A percentile compares a stretch with the other conserved stretches of the same genome.
These are phyloP conservation scores for Neonectria sp. DNA, from an alignment of 2,329 filamentous ascomycete genomes.

Conservation along the genomic window DNA sequence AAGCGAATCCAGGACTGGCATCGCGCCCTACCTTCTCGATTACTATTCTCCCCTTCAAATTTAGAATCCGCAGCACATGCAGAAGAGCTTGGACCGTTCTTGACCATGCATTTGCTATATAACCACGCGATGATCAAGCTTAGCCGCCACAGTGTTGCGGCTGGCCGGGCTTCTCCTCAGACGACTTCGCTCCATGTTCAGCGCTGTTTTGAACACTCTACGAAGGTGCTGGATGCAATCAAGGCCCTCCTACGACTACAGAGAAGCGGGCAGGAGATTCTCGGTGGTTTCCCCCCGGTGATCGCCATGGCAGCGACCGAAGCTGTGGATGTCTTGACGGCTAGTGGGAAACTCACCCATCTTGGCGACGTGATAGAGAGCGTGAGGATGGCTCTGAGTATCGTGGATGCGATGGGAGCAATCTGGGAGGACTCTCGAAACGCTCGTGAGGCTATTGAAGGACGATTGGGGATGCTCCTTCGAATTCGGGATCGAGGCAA, in stretches of 20 bases:
- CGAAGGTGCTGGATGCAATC: constrained; percentile 64
- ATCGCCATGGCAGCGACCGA: constrained; percentile 74
- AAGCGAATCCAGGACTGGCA: constrained; percentile 72
- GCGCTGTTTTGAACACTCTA: constrained; percentile 66
- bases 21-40: constrained; percentile 66
- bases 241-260: constrained; percentile 58
- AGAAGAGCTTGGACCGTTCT: constrained; percentile 69
- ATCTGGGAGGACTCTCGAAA: constrained; percentile 73
- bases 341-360: constrained; percentile 68
- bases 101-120: constrained; percentile 78
- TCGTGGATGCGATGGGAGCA: constrained; percentile 68
- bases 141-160: constrained; percentile 70
- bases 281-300: constrained; percentile 70
- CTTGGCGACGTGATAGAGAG: constrained; percentile 68
- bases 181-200: constrained; percentile 62
- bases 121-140: constrained; percentile 75
- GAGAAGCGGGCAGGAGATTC: constrained; percentile 48
- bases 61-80: constrained; percentile 69
- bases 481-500: constrained; percentile 52
- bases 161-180: constrained; percentile 55
- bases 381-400: constrained; percentile 66
- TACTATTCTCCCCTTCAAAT: constrained; percentile 70
- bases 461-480: constrained; percentile 53
- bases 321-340: constrained; percentile 77
- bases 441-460: constrained; percentile 64